Conservation (phyloP, 2,329 filamentous ascomycete genomes). For the Scedosporium apiospermum region DNA sequence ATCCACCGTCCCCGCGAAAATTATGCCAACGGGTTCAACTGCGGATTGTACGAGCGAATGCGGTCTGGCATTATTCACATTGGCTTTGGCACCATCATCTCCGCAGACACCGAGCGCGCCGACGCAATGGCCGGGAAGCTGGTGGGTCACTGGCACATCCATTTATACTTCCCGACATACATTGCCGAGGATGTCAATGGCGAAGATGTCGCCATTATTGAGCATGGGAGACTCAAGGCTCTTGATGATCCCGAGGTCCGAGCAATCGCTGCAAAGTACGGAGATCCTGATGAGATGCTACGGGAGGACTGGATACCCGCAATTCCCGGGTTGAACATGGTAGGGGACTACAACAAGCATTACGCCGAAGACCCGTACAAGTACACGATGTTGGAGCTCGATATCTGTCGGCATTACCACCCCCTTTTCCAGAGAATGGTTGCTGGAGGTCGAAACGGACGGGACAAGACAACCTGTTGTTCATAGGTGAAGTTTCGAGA, state of each 20-base stretch:
- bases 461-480: too few species aligned
- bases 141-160: constrained; percentile 4
- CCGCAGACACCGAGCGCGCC: constrained; percentile 2
- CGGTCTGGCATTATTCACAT: constrained; percentile 4
- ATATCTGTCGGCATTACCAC: constrained; percentile 4
- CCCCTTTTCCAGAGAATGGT: constrained; percentile 5
- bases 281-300: neutral
- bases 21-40: constrained; percentile 5
- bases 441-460: neutral
- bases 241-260: constrained; percentile 3
- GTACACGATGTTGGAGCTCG: constrained; percentile 6
- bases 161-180: constrained; percentile 5
- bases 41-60: constrained; percentile 3
- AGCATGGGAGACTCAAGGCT: constrained; percentile 3
- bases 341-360: constrained; percentile 4
- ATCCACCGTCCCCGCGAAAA: constrained; percentile 3
- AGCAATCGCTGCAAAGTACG: neutral
- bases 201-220: constrained; percentile 2
- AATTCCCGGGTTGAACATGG: constrained; percentile 5
- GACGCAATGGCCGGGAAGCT: constrained; percentile 1
- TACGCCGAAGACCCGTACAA: constrained; percentile 3
- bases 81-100: constrained; percentile 6
- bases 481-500: too few species aligned
- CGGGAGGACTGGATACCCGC: constrained; percentile 3
- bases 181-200: constrained; percentile 3